A percentile compares a stretch with the other conserved stretches of the same genome.
These are phyloP conservation scores for Dendrostoma leiphaemia DNA, from an alignment of 2,329 filamentous ascomycete genomes.

Conservation along the genomic window DNA sequence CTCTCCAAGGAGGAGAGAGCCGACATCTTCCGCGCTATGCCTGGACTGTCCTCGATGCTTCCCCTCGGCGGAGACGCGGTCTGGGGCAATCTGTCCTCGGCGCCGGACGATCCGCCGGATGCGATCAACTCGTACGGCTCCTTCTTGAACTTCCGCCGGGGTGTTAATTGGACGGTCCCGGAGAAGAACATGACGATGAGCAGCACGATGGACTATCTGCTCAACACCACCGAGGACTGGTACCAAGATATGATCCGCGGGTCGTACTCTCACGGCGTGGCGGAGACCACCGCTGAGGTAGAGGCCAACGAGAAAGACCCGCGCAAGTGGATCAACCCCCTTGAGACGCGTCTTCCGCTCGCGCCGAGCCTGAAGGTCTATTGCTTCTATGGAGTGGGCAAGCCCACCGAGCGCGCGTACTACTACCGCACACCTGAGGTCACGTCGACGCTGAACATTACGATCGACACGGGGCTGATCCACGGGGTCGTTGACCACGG, in stretches of 20 bases:
- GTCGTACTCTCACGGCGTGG: constrained; percentile 87
- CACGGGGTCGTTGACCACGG: constrained; percentile 72
- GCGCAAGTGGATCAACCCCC: constrained; percentile 90
- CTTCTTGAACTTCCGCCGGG: constrained; percentile 77
- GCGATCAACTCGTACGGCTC: constrained; percentile 75
- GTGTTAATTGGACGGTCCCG: constrained; percentile 61
- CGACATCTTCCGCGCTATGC: constrained; percentile 95
- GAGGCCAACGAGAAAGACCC: constrained; percentile 76
- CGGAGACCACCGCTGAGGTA: constrained; percentile 75
- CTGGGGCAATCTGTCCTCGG: constrained; percentile 88
- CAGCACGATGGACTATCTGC: constrained; percentile 74
- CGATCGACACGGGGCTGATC: constrained; percentile 65
- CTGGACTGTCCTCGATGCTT: constrained; percentile 93
- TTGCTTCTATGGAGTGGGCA: constrained; percentile 95
- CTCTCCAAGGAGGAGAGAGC: constrained; percentile 85
- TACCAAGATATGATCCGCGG: constrained; percentile 70
- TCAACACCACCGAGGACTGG: constrained; percentile 80
- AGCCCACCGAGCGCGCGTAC: constrained; percentile 88
- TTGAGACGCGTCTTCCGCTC: constrained; percentile 77
- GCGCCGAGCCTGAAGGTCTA: constrained; percentile 92
- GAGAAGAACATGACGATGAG: constrained; percentile 77
- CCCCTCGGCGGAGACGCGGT: constrained; percentile 89
- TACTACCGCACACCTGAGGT: constrained; percentile 75
- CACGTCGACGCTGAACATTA: constrained; percentile 70
- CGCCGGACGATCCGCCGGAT: constrained; percentile 78